Evolutionary conservation across 768 basidiomycete genomes (phyloP), one percentile per base, ranked within the genome.

Genomic region (Kwoniella sp.): DNA sequence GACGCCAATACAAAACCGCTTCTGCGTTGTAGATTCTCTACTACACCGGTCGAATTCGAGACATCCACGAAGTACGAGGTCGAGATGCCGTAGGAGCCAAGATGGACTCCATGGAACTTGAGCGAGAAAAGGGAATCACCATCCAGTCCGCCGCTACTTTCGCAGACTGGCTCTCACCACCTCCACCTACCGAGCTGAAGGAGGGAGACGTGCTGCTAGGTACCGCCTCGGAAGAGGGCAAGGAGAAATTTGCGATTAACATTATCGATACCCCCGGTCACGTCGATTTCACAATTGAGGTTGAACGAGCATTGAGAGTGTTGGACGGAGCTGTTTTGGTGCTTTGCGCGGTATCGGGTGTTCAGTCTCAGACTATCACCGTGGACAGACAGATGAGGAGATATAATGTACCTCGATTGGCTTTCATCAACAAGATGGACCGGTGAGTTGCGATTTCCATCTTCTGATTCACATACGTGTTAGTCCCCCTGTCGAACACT

Each of bases 211-310:
- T 46, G 21, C 48, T 62, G 27, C 37, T 52, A 17, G 58, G 58
- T 29, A 60, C 58, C 1, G 64, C 49, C 1, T 54, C 62, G 21
- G 60, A 52, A 1, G 85, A 84, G 37, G 87, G 86, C 75, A 85
- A 90, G 70, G 91, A 92, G 59, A 81, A 78, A 68, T 97, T 90
- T 80, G 88, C 90, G 10, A 87, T 98, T 77, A 99, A 99, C 79
- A 98, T 99, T 63, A 98, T 99, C 72, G 96, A 99, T 81, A 98
- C 96, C 0, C 96, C 96, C 68, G 94, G 92, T 90, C 96, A 99
- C 83, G 96, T 99, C 68, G 96, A 99, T 80, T 99, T 99, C 77
- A 99, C 96, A 1, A 98, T 99, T 70, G 96, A 99, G 80, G 96
- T 99, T 8, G 96, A 99, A 80, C 87, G 96, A 17, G 96, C 96